phyloP scores from a whole-genome alignment of 257 asterid genomes.

The Anisodus tanguticus region DNA sequence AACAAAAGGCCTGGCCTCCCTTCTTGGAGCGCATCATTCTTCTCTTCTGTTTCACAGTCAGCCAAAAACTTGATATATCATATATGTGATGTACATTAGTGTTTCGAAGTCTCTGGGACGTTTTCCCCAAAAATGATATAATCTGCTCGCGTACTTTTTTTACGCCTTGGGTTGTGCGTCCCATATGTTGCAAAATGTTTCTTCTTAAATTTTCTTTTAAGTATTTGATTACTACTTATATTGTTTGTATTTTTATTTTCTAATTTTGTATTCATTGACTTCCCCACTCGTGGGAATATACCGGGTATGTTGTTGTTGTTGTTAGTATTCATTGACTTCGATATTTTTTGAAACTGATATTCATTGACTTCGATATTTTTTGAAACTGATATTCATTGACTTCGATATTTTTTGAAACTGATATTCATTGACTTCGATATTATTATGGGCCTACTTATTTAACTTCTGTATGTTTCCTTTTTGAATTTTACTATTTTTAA shows the following conservation, averaged over 20 bases:
- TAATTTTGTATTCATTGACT: background rate
- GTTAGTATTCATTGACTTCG: too few relatives aligned
- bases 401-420: too few relatives aligned
- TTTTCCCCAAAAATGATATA: background rate
- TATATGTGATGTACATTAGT: background rate
- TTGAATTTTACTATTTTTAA: background rate
- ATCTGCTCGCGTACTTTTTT: background rate
- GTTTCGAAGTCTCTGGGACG: background rate
- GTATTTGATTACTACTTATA: background rate
- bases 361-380: background rate
- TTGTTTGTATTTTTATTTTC: background rate
- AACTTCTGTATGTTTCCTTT: background rate
- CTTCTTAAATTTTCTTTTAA: constrained; percentile 20
- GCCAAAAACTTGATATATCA: background rate
- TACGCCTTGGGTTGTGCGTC: background rate
- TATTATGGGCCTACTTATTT: background rate
- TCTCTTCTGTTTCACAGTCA: background rate
- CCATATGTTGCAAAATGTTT: background rate
- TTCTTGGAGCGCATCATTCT: constrained; percentile 7
- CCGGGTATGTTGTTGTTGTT: too few relatives aligned
- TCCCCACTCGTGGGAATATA: background rate
- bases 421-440: background rate
- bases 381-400: too few relatives aligned
- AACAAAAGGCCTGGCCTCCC: constrained; percentile 20
- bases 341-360: too few relatives aligned